Conservation (phyloP, 2,329 filamentous ascomycete genomes). For the Fusarium subtropicale region DNA sequence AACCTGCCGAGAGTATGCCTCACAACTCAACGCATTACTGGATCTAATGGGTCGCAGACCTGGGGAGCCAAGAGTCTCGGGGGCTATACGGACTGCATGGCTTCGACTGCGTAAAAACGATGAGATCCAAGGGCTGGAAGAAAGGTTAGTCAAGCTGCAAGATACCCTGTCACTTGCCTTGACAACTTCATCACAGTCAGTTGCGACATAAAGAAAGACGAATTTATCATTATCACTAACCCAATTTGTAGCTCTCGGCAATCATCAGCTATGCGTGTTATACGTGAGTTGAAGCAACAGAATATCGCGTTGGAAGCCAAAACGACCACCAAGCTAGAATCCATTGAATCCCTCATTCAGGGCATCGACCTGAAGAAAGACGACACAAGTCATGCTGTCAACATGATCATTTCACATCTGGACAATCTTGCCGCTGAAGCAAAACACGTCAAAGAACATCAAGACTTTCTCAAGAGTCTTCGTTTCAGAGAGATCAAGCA, state of each 20-base stretch:
- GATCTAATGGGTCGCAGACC: not conserved
- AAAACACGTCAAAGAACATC: not conserved
- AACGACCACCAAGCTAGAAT: not conserved
- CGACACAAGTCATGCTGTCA: not conserved
- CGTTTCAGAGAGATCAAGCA: not conserved
- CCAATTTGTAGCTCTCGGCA: not conserved
- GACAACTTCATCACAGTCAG: not conserved
- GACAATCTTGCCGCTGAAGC: not conserved
- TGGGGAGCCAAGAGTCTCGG: accelerated
- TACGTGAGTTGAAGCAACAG: not conserved
- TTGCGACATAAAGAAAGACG: accelerated
- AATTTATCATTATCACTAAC: accelerated
- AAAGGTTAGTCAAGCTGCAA: not conserved
- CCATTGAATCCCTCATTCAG: not conserved
- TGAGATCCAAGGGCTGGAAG: not conserved
- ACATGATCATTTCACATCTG: not conserved
- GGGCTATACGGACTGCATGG: not conserved
- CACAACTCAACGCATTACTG: not conserved
- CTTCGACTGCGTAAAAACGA: not conserved
- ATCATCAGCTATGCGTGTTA: not conserved
- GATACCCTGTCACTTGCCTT: not conserved
- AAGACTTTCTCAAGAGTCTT: not conserved
- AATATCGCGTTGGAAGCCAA: not conserved
- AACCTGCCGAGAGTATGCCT: not conserved
- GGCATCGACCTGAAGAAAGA: not conserved